Conservation (phyloP, 176 grass and related monocot genomes). For the Eragrostis nindensis region DNA sequence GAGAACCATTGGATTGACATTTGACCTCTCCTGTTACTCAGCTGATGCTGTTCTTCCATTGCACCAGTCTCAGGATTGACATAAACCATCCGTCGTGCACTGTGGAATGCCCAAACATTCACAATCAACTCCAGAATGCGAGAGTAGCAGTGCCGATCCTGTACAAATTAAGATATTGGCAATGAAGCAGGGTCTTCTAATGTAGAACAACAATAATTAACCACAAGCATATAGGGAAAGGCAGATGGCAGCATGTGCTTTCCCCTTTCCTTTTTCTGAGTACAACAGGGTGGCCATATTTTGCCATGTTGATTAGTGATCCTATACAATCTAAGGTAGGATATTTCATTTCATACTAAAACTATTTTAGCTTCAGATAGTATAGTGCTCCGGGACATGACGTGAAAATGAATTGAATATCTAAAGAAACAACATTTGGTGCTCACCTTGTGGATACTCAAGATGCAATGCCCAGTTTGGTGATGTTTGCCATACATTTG, state of each 20-base stretch:
- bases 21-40: constrained; percentile 60
- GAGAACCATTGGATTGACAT: constrained; percentile 88
- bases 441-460: constrained; percentile 77
- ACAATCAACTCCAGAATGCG: constrained; percentile 83
- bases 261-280: too few relatives aligned
- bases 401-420: constrained; percentile 31
- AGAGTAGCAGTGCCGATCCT: constrained; percentile 93
- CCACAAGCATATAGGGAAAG: constrained; percentile 27
- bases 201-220: constrained; percentile 5
- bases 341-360: constrained; percentile 25
- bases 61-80: constrained; percentile 79
- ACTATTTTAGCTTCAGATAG: not conserved
- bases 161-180: constrained; percentile 42
- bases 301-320: not conserved
- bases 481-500: constrained; percentile 89
- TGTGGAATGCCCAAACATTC: constrained; percentile 97
- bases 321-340: not conserved
- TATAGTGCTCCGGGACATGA: not conserved
- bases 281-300: not conserved
- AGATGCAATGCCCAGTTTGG: constrained; percentile 67
- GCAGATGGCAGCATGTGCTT: too few relatives aligned
- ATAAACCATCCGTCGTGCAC: constrained; percentile 80
- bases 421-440: constrained; percentile 3
- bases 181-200: constrained; percentile 7
- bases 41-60: constrained; percentile 87